Percentiles rank a stretch among this genome's conserved stretches.
These are phyloP conservation scores for Truncatella angustata DNA, from an alignment of 2,329 filamentous ascomycete species.

Conservation along the genomic window DNA sequence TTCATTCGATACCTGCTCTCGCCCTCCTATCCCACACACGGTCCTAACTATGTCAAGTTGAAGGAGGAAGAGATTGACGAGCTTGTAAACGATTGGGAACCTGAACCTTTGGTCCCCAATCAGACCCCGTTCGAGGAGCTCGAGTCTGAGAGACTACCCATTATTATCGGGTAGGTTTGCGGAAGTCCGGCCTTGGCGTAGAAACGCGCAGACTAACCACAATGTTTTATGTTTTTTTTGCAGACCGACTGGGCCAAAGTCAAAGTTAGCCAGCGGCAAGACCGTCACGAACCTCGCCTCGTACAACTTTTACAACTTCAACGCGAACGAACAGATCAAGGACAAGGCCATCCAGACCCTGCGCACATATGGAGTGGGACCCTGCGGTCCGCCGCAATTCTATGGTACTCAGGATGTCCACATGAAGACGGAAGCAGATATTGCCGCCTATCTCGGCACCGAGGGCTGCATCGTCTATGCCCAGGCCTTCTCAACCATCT, in stretches of 20 bases:
- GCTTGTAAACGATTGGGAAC: slow-evolving; percentile 92
- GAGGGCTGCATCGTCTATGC: slow-evolving; percentile 92
- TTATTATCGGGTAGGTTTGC: slow-evolving; percentile 75
- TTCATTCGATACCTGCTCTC: slow-evolving; percentile 90
- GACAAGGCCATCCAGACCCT: slow-evolving; percentile 93
- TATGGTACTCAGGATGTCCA: slow-evolving; percentile 98
- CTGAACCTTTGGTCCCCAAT: slow-evolving; percentile 81
- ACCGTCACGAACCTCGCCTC: slow-evolving; percentile 92
- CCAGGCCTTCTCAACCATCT: slow-evolving; percentile 93
- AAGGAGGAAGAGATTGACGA: slow-evolving; percentile 97
- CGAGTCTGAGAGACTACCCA: slow-evolving; percentile 80
- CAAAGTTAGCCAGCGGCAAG: slow-evolving; percentile 82
- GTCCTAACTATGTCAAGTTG: slow-evolving; percentile 84
- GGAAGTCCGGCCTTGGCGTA: not conserved
- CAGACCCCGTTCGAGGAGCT: slow-evolving; percentile 73
- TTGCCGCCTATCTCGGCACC: slow-evolving; percentile 84
- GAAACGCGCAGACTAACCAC: not conserved
- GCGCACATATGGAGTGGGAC: slow-evolving; percentile 92
- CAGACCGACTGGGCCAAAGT: slow-evolving; percentile 85
- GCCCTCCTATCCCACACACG: slow-evolving; percentile 88
- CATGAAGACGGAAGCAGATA: slow-evolving; percentile 93
- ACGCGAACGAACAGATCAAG: slow-evolving; percentile 86
- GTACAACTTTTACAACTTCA: slow-evolving; percentile 98
- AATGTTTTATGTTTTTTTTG: too few relatives aligned
- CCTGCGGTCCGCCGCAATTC: slow-evolving; percentile 94